Evolutionary conservation across 768 basidiomycete species (phyloP), one percentile per base, ranked within the genome.

Genomic region (Rhizopogon salebrosus): DNA sequence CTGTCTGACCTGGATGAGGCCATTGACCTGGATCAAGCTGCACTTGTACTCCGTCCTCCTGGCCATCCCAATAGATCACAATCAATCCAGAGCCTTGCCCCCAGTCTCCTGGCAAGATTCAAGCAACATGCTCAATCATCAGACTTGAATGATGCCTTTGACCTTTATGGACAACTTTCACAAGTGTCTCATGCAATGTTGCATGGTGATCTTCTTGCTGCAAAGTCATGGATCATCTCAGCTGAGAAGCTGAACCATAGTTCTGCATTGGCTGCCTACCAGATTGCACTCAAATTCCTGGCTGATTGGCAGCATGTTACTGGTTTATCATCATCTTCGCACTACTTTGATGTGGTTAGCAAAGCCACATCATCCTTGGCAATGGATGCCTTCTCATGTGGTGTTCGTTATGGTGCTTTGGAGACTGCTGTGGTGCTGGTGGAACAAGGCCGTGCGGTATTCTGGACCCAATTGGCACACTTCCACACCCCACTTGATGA

Each of bases 391-490:
- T n/a, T n/a, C n/a, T n/a, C n/a, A n/a, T 64, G 63, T 49, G 69
- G 66, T 1, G 58, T 67, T 34, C 26, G 22, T 1, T 43, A 27
- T 14, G 60, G 55, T 3, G 41, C 61, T 23, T 24, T 62, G 24
- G 53, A 49, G 16, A 51, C 57, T 27, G 68, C 64, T 22, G 54
- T 73, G 9, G 70, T 73, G 36, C 67, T 72, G 57, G 62, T 72
- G 3, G 68, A 68, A 38, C 65, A 70, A 29, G 65, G 68, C 1
- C 58, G 65, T n/a, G n/a, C n/a, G n/a, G n/a, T n/a, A n/a, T n/a
- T n/a, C n/a, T n/a, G n/a, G n/a, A n/a, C n/a, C n/a, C n/a, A 0
- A 35, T 69, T 70, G 38, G 69, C 68, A n/a, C n/a, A n/a, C n/a
- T n/a, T n/a, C n/a, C n/a, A n/a, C n/a, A n/a, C n/a, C n/a, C n/a